Evolutionary conservation across 2,329 filamentous ascomycete species (phyloP), one percentile per base, ranked within the genome.

Genomic region (Sporothrix luriei): DNA sequence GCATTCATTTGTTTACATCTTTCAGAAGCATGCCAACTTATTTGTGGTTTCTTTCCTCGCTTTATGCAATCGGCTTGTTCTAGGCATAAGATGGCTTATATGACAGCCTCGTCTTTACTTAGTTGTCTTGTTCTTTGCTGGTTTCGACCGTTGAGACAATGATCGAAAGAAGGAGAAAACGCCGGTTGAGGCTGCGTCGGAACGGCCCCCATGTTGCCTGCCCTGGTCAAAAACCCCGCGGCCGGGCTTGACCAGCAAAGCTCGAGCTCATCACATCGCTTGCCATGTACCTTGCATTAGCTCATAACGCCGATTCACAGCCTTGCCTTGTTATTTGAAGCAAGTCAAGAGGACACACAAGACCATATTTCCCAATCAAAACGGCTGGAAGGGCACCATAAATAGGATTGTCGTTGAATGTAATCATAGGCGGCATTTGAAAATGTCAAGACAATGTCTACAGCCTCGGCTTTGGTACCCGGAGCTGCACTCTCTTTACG

Each of bases 211-310:
- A 61, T 43, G 13, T 40, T 24, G 55, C n/a, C 38, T 38, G 43
- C 40, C 40, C 19, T 33, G 29, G 21, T n/a, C n/a, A n/a, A n/a
- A n/a, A n/a, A n/a, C 55, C 33, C 33, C 40, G 16, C 33, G 19
- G 7, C 55, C 29, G 54, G 29, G 29, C 55, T 19, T 43, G 4
- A 16, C 33, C 55, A 38, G n/a, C 19, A n/a, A 3, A 38, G 26
- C 14, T 57, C 14, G 29, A 57, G 54, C 54, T 43, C 55, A 6
- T 7, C 55, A 24, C 19, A 2, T 38, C 38, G 43, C 55, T 43
- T 43, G 33, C 33, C 55, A n/a, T 40, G 55, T 61, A 61, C 55
- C 55, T 61, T 61, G 55, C 55, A 61, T 61, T 43, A 61, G 55
- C 43, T 43, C 43, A 61, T 43, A 61, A 14, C 33, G 55, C 55